These are phyloP conservation scores for Diaporthe amygdali DNA, from an alignment of 2,329 filamentous ascomycete species.

Conservation along the genomic window DNA sequence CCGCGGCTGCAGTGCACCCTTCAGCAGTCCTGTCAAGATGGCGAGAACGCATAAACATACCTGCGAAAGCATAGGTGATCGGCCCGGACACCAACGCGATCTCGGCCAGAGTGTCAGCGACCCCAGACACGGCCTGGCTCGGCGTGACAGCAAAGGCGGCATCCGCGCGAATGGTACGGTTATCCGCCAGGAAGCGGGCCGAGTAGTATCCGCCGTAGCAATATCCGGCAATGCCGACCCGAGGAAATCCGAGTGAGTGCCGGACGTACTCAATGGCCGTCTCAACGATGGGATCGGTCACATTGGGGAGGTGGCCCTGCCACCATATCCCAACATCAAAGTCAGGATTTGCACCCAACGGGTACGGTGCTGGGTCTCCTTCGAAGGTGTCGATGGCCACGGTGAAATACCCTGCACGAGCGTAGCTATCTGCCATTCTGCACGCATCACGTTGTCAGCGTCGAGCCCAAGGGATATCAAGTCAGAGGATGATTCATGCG, in stretches of 20 bases:
- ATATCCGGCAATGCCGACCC: conserved; percentile 64
- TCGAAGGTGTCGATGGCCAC: conserved; percentile 71
- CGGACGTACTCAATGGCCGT: conserved; percentile 51
- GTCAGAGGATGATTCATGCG: background rate
- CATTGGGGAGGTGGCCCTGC: conserved; percentile 41
- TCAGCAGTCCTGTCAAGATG: conserved; percentile 47
- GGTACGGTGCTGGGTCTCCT: conserved; percentile 56
- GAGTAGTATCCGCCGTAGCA: conserved; percentile 68
- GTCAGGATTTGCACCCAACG: conserved; percentile 38
- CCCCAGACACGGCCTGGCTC: conserved; percentile 34
- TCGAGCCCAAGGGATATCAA: background rate
- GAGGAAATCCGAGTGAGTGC: conserved; percentile 52
- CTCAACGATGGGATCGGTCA: conserved; percentile 53
- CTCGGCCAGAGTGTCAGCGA: background rate
- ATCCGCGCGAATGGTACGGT: conserved; percentile 53
- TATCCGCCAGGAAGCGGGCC: conserved; percentile 54
- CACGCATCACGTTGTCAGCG: background rate
- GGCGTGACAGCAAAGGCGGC: conserved; percentile 70
- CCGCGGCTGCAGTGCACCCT: conserved; percentile 41
- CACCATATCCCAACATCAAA: conserved; percentile 49
- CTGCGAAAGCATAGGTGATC: background rate
- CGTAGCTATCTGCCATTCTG: conserved; percentile 67
- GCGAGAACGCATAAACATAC: background rate
- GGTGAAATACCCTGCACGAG: conserved; percentile 69
- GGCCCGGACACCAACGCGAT: background rate